These are phyloP conservation scores for Saxispiralis lemnorum DNA, from an alignment of 495 filamentous ascomycete species.

Conservation along the genomic window DNA sequence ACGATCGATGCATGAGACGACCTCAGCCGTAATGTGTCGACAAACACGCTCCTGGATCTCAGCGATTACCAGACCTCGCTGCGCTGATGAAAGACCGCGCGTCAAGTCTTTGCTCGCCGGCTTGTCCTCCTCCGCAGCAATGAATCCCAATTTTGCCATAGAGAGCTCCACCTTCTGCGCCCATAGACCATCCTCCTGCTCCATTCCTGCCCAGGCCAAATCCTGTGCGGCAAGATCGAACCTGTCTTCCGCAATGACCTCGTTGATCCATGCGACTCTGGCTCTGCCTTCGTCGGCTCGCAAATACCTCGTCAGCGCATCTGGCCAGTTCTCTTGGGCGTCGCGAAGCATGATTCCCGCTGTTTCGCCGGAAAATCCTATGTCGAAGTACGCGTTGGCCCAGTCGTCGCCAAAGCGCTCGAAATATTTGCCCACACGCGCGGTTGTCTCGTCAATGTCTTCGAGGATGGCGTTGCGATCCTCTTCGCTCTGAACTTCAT, in stretches of 20 bases:
- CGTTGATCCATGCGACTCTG: constrained; percentile 87
- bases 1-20: constrained; percentile 54
- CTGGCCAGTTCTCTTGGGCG: constrained; percentile 39
- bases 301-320: constrained; percentile 53
- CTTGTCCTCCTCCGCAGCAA: constrained; percentile 38
- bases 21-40: constrained; percentile 36
- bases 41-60: constrained; percentile 60
- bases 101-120: constrained; percentile 34
- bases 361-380: constrained; percentile 46
- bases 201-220: constrained; percentile 45
- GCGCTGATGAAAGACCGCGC: no score
- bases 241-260: constrained; percentile 54
- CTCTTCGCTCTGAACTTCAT: constrained; percentile 8
- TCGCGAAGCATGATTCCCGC: constrained; percentile 51
- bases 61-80: constrained; percentile 35
- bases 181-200: constrained; percentile 61
- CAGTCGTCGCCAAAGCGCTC: constrained; percentile 41
- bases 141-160: constrained; percentile 59
- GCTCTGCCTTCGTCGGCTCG: constrained; percentile 47
- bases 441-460: constrained; percentile 4
- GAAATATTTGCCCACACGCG: constrained; percentile 19
- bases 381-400: constrained; percentile 63
- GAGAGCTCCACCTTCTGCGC: constrained; percentile 81
- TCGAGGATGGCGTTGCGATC: constrained; percentile 7
- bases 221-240: constrained; percentile 50